Base-by-base conservation (phyloP, 257 asterid genomes). In the Forsythia suspensa region DNA sequence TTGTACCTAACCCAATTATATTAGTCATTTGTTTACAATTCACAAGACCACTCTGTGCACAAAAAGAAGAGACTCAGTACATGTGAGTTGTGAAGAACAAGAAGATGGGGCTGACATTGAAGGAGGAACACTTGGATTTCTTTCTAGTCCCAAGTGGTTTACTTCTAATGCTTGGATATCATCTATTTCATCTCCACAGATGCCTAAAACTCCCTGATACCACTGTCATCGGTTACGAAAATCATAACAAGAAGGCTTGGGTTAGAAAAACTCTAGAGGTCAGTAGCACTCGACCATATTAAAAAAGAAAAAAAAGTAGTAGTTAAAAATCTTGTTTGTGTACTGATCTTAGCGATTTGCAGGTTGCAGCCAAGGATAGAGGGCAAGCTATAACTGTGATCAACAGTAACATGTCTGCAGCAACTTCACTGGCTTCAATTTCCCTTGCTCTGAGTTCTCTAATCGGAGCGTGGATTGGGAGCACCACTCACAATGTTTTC, bases 401-500 rank as follows among this genome's bases (percentile, higher is more conserved):
- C 39, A 80, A 84, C 82, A 78, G 72, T 78, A 88, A 81, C 61
- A 77, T 85, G 52, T 74, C 86, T 21, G 92, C 94, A 18, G 89
- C 96, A 0, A 82, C 80, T 63, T 39, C 89, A 18, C 80, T 91
- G 41, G 80, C 94, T 13, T 87, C 96, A 4, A 85, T 90, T 38
- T 88, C 87, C 39, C 77, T 92, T 40, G 86, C 84, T 13, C 77
- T 92, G 55, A 81, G 86, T 77, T 85, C 96, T 46, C 6, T 91
- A 18, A 79, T 89, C 0, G 97, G 96, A 8, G 87, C 96, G 10
- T 90, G 91, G 97, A 67, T 90, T 0, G 94, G 96, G 15, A 86
- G 92, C 84, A 70, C 90, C 36, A 41, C 65, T 0, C 18, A 29
- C 7, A 90, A 77, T 66, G 38, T 82, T 34, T 88, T 90, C 86